Evolutionary conservation across 2,329 filamentous ascomycete genomes (phyloP), one percentile per base, ranked within the genome.

Genomic region (Fusarium devonianum): DNA sequence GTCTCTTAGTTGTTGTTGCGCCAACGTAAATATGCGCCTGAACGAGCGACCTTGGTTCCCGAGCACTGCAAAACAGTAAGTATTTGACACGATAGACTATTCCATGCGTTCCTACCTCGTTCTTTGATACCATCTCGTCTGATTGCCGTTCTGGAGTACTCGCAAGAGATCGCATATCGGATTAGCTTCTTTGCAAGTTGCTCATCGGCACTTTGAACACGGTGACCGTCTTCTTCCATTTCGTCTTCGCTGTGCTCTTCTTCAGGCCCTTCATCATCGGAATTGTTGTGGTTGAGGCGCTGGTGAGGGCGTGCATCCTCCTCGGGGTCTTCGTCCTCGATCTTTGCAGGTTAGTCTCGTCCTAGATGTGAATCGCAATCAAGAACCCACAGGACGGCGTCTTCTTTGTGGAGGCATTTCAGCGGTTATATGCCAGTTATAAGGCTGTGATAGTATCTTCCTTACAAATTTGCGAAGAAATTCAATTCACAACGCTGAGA

Each of bases 11-110:
- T 89, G 82, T 23, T 76, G 72, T 69, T 99, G 93, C 30, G 93
- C 90, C 29, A 82, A 77, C 1, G 83, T 82, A 65, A 96, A 97
- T 4, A 97, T 84, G 10, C 74, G 70, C 67, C 85, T 92, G 70
- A 97, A 97, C 25, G 85, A 77, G 22, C 87, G 79, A 6, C 84
- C 75, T 7, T 86, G 81, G 34, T 85, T 80, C 13, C 88, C 89
- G 8, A 96, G 83, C 1, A 96, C 90, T 85, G 18, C 3, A 2
- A 11, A 9, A 17, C 4, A n/a, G 28, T 68, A 17, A 64, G 50
- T 12, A 26, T 35, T n/a, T 18, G 12, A 2, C 17, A 4, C 28
- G 2, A 4, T 4, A 11, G 7, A 3, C 2, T 7, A 2, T 1
- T 13, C 1, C 4, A 2, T 5, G 4, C 3, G 12, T 14, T 62